These are phyloP conservation scores for Juglanconis sp. DNA, from an alignment of 2,329 filamentous ascomycete species.

Conservation along the genomic window DNA sequence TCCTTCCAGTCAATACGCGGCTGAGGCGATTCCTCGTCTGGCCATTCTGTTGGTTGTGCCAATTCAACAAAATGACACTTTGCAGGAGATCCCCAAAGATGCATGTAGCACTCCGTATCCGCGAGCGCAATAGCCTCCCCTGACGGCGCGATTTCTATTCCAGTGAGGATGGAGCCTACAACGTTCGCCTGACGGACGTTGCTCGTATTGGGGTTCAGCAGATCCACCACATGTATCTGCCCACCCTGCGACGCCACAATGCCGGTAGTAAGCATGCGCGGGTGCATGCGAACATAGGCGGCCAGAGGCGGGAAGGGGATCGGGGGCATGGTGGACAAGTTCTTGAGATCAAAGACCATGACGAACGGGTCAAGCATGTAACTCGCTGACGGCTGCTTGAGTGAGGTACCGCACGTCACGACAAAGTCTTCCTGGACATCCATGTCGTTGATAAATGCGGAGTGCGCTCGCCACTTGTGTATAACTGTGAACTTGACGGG, in stretches of 20 bases:
- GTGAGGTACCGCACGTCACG: slow-evolving; percentile 90
- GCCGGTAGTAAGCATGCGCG: slow-evolving; percentile 89
- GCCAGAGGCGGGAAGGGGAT: slow-evolving; percentile 91
- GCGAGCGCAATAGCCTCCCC: slow-evolving; percentile 81
- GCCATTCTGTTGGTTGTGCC: slow-evolving; percentile 73
- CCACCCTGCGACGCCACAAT: slow-evolving; percentile 90
- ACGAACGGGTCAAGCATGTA: slow-evolving; percentile 89
- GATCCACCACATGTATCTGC: slow-evolving; percentile 91
- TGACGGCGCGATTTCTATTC: slow-evolving; percentile 82
- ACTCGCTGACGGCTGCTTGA: slow-evolving; percentile 68
- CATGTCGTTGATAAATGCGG: slow-evolving; percentile 90
- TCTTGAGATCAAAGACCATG: slow-evolving; percentile 94
- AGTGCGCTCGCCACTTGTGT: slow-evolving; percentile 88
- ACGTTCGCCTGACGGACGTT: slow-evolving; percentile 82
- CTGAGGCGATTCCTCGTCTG: slow-evolving; percentile 59
- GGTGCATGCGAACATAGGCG: slow-evolving; percentile 94
- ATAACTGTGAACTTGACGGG: slow-evolving; percentile 72
- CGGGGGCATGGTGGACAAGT: slow-evolving; percentile 79
- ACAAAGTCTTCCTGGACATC: slow-evolving; percentile 94
- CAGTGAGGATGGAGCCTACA: slow-evolving; percentile 63
- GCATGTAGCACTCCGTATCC: slow-evolving; percentile 74
- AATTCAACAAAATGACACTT: slow-evolving; percentile 87
- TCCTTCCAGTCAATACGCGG: slow-evolving; percentile 64
- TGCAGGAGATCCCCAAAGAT: slow-evolving; percentile 82
- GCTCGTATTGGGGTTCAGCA: slow-evolving; percentile 88